Percentiles rank a stretch among this genome's conserved stretches.
phyloP scores from a whole-genome alignment of 805 yeast species.

The Starmerella davenportii region DNA sequence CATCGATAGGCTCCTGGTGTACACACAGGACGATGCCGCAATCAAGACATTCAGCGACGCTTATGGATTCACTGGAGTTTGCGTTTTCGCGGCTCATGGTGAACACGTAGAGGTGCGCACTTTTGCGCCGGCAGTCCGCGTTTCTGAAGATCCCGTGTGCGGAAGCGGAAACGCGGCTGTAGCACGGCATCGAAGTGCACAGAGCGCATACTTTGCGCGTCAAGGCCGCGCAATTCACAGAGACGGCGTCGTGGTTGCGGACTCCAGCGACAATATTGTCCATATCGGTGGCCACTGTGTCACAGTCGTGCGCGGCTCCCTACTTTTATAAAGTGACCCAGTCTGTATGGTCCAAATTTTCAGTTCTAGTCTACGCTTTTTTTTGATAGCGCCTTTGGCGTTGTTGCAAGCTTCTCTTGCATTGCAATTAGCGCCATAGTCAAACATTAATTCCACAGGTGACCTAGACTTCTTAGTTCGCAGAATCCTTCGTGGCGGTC shows the following conservation, averaged over 20 bases:
- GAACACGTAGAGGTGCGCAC: slow-evolving; percentile 11
- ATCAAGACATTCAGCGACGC: slow-evolving; percentile 1
- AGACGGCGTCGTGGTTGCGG: slow-evolving; percentile 8
- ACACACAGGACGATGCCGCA: slow-evolving; percentile 2
- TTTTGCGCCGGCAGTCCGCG: slow-evolving; percentile 7
- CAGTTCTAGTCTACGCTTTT: too few relatives aligned
- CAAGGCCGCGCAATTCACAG: slow-evolving; percentile 15
- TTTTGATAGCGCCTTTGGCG: too few relatives aligned
- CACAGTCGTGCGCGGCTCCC: slow-evolving; percentile 3
- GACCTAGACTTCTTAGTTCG: too few relatives aligned
- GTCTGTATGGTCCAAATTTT: too few relatives aligned
- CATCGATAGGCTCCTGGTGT: slow-evolving; percentile 1
- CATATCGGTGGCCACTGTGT: slow-evolving; percentile 12
- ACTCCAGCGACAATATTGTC: slow-evolving; percentile 4
- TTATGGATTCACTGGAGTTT: slow-evolving; percentile 7
- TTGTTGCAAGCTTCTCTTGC: too few relatives aligned
- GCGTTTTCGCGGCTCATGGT: slow-evolving; percentile 3
- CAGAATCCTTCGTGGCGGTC: too few relatives aligned
- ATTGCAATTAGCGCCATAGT: too few relatives aligned
- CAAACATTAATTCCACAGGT: too few relatives aligned
- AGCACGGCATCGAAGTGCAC: slow-evolving; percentile 8
- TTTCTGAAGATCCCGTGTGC: slow-evolving; percentile 14
- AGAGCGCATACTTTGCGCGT: slow-evolving; percentile 4
- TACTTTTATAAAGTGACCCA: not conserved
- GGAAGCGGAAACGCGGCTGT: slow-evolving; percentile 18